phyloP scores from a whole-genome alignment of 768 basidiomycete species.

The Termitomyces sp. region DNA sequence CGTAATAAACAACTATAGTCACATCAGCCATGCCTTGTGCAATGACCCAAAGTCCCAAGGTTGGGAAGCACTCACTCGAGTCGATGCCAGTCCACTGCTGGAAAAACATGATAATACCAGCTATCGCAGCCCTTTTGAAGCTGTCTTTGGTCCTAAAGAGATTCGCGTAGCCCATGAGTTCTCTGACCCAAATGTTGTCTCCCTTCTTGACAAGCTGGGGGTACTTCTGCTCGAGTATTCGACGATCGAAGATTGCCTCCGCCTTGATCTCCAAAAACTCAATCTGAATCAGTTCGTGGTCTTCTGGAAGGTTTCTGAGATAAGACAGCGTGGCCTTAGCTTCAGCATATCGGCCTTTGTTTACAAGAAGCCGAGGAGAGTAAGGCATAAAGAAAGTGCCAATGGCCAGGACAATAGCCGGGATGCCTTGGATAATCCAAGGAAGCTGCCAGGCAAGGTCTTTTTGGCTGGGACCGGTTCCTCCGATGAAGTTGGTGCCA shows the following conservation, averaged over 20 bases:
- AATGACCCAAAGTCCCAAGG: slow-evolving; percentile 2
- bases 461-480: slow-evolving; percentile 11
- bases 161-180: slow-evolving; percentile 13
- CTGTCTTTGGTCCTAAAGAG: slow-evolving; percentile 14
- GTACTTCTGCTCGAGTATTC: slow-evolving; percentile 19
- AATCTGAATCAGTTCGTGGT: slow-evolving; percentile 28
- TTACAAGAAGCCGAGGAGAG: slow-evolving; percentile 40
- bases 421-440: slow-evolving; percentile 28
- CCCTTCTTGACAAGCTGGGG: slow-evolving; percentile 14
- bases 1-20: slow-evolving; percentile 16
- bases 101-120: slow-evolving; percentile 16
- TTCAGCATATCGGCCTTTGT: slow-evolving; percentile 31
- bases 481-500: slow-evolving; percentile 16
- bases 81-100: slow-evolving; percentile 23
- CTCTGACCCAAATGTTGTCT: slow-evolving; percentile 11
- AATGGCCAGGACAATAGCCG: slow-evolving; percentile 26
- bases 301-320: slow-evolving; percentile 28
- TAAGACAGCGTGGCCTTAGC: slow-evolving; percentile 29
- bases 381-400: slow-evolving; percentile 31
- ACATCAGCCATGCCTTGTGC: slow-evolving; percentile 1
- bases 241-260: slow-evolving; percentile 12
- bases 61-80: slow-evolving; percentile 10
- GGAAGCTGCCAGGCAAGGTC: slow-evolving; percentile 15
- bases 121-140: slow-evolving; percentile 13
- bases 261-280: slow-evolving; percentile 33